phyloP scores from a whole-genome alignment of 1,284 basidiomycete species.

The Sporisorium scitamineum region DNA sequence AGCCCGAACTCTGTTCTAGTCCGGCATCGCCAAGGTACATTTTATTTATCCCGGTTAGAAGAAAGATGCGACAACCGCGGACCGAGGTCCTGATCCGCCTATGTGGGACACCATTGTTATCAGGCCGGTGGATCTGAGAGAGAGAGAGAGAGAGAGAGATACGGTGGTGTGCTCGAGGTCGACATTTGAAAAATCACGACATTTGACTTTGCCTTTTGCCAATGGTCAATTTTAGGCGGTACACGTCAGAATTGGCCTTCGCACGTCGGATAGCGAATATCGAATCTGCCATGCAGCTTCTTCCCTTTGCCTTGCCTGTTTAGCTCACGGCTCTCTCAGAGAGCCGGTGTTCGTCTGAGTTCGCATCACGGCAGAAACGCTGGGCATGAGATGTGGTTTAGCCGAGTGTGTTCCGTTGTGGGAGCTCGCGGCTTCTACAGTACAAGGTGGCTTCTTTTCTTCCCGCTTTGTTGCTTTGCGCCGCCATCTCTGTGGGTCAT shows the following conservation, averaged over 20 bases:
- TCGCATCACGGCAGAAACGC: too few species aligned
- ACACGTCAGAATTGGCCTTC: slow-evolving; percentile 21
- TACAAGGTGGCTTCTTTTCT: background rate
- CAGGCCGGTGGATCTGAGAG: background rate
- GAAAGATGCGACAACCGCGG: background rate
- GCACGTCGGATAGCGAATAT: slow-evolving; percentile 34
- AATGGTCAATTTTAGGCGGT: slow-evolving; percentile 7
- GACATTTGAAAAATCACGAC: slow-evolving; percentile 32
- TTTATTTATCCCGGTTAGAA: too few species aligned
- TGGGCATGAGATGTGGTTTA: background rate
- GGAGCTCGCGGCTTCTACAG: background rate
- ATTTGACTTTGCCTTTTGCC: slow-evolving; percentile 9
- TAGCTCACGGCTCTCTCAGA: too few species aligned
- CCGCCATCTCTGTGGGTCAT: background rate
- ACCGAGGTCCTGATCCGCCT: background rate
- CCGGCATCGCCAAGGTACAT: too few species aligned
- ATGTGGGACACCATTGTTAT: background rate
- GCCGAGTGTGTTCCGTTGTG: background rate
- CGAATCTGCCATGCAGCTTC: background rate
- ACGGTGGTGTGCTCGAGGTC: slow-evolving; percentile 7
- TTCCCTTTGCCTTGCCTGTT: background rate
- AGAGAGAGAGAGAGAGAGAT: background rate
- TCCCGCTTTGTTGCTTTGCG: background rate
- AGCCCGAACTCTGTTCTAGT: too few species aligned
- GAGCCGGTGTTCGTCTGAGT: background rate